These are phyloP conservation scores for Diaporthe helianthi DNA, from an alignment of 2,329 filamentous ascomycete species.

Conservation along the genomic window DNA sequence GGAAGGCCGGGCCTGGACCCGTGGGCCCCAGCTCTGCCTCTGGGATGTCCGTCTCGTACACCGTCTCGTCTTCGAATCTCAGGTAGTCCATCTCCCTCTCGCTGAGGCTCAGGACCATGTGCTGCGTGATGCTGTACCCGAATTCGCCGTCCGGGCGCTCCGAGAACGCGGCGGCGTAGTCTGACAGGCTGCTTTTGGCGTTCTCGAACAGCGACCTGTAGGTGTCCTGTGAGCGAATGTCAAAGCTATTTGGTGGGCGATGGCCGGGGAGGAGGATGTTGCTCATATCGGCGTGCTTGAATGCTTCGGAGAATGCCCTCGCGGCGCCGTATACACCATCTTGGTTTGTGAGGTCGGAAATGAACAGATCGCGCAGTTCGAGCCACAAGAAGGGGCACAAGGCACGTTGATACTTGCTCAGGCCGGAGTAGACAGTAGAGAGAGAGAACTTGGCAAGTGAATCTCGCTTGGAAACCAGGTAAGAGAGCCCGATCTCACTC, in stretches of 20 bases:
- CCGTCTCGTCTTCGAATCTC: conserved; percentile 50
- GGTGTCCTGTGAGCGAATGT: neutral
- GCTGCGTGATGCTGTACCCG: conserved; percentile 48
- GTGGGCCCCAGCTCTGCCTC: conserved; percentile 52
- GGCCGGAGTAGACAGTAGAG: conserved; percentile 37
- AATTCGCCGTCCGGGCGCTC: conserved; percentile 38
- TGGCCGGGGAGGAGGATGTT: neutral
- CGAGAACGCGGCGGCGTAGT: conserved; percentile 36
- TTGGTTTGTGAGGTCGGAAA: neutral
- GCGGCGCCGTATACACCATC: neutral
- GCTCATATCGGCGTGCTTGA: neutral
- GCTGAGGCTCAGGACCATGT: conserved; percentile 59
- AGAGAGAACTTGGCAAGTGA: conserved; percentile 36
- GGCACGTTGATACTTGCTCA: conserved; percentile 45
- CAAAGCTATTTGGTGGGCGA: conserved; percentile 26
- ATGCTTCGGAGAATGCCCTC: neutral
- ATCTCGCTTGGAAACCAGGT: conserved; percentile 46
- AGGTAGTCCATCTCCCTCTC: conserved; percentile 67
- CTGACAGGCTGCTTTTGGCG: conserved; percentile 29
- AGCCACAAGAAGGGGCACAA: conserved; percentile 49
- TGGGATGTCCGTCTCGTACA: conserved; percentile 53
- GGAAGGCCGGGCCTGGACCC: conserved; percentile 55
- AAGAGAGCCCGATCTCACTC: conserved; percentile 45
- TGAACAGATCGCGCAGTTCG: conserved; percentile 28
- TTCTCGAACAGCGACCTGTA: neutral